Conservation (phyloP, 2,329 filamentous ascomycete genomes). For the Alternaria sp. region DNA sequence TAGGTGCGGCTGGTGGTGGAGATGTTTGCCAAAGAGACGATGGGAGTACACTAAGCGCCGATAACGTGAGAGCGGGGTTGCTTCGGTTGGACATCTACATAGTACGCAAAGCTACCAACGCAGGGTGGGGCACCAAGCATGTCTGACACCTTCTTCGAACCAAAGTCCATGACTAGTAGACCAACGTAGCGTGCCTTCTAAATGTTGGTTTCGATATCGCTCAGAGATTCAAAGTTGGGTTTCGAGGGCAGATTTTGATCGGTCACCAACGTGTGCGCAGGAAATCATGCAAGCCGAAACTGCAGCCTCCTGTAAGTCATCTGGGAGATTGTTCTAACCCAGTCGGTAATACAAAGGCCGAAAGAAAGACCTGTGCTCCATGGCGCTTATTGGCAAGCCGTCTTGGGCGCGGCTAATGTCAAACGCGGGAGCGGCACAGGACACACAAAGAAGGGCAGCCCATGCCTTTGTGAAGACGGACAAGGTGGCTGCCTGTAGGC, state of each 20-base stretch:
- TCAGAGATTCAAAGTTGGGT: neutral
- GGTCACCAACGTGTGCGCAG: neutral
- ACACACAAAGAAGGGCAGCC: conserved; percentile 12
- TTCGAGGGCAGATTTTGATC: neutral
- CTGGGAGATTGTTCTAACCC: conserved; percentile 2
- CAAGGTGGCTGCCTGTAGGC: conserved; percentile 16
- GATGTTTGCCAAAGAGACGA: conserved; percentile 33
- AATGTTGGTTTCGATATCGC: conserved; percentile 3
- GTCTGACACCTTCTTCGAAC: conserved; percentile 9
- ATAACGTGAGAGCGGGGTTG: conserved; percentile 23
- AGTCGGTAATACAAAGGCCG: conserved; percentile 18
- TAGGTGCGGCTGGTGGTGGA: conserved; percentile 28
- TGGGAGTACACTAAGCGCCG: conserved; percentile 42
- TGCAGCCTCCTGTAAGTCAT: conserved; percentile 20
- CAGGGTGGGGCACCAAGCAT: conserved; percentile 10
- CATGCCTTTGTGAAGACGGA: conserved; percentile 3
- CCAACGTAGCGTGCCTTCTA: conserved; percentile 2
- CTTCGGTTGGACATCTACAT: conserved; percentile 18
- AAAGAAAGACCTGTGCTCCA: conserved; percentile 11
- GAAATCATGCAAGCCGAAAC: conserved; percentile 4
- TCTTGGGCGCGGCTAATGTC: conserved; percentile 27
- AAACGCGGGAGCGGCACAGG: conserved; percentile 27
- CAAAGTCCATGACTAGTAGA: conserved; percentile 7
- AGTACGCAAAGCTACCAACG: conserved; percentile 6
- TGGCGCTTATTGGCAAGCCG: conserved; percentile 20